phyloP scores from a whole-genome alignment of 768 basidiomycete genomes.

The Tulasnella sp. region DNA sequence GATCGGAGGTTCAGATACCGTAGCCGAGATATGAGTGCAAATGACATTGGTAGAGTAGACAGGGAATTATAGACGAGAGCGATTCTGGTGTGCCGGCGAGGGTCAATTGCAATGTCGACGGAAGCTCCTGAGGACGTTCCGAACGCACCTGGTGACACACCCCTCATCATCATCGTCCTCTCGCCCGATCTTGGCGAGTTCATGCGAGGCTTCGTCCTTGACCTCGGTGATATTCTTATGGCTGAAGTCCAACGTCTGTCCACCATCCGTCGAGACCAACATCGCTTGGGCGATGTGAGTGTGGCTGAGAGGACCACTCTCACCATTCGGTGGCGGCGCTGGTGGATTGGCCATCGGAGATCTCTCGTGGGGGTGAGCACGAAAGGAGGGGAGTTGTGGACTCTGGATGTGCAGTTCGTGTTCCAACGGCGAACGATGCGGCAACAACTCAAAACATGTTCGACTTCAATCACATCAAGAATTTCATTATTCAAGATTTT shows the following conservation, averaged over 20 bases:
- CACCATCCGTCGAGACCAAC: slow-evolving; percentile 54
- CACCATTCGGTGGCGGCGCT: not conserved
- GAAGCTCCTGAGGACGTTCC: not conserved
- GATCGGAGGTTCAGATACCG: slow-evolving; percentile 80
- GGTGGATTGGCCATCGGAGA: not conserved
- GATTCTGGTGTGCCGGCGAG: slow-evolving; percentile 39
- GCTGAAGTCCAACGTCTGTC: slow-evolving; percentile 73
- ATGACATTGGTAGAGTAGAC: slow-evolving; percentile 59
- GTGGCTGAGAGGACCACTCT: slow-evolving; percentile 29
- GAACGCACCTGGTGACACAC: slow-evolving; percentile 22
- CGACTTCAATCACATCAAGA: slow-evolving; percentile 3
- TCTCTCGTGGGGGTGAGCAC: not conserved
- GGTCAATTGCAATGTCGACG: not conserved
- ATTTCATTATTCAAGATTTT: not conserved
- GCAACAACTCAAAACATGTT: not conserved
- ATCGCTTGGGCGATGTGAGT: slow-evolving; percentile 55
- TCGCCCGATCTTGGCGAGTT: slow-evolving; percentile 52
- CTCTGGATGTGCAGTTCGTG: slow-evolving; percentile 3
- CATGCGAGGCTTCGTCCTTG: slow-evolving; percentile 58
- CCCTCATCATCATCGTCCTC: slow-evolving; percentile 36
- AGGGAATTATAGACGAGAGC: slow-evolving; percentile 79
- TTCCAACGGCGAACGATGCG: slow-evolving; percentile 10
- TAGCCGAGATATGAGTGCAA: slow-evolving; percentile 56
- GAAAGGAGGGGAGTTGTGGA: not conserved
- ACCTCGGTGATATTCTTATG: slow-evolving; percentile 68